Evolutionary conservation across 495 filamentous ascomycete genomes (phyloP).

Genomic region (Rostrohypoxylon terebratum): DNA sequence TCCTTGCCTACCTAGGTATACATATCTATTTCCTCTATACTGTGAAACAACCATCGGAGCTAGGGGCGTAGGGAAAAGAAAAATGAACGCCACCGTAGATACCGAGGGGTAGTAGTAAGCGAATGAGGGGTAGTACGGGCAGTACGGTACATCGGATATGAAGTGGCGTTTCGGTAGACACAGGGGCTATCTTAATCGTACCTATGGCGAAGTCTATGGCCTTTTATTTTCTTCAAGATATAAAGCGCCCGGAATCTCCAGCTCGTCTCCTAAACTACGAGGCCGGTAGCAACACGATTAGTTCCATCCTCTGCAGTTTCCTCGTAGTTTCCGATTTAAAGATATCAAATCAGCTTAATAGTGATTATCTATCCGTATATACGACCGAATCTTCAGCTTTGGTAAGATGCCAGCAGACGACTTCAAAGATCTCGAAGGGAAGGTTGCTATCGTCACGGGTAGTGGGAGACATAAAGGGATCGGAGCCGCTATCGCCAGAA

Average conservation of each 20-base stretch:
- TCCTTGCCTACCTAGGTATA: too few species aligned
- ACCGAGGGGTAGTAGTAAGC: not conserved
- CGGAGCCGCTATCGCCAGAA: constrained; percentile 54
- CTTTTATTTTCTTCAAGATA: not conserved
- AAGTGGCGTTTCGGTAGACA: not conserved
- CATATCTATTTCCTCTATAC: too few species aligned
- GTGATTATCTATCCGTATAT: not conserved
- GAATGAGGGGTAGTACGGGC: not conserved
- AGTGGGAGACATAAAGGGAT: constrained; percentile 56
- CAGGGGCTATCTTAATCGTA: not conserved
- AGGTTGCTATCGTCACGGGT: constrained; percentile 63
- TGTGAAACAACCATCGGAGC: not conserved
- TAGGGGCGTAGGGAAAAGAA: not conserved
- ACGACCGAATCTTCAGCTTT: not conserved
- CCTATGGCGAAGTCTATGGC: not conserved
- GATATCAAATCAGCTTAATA: not conserved
- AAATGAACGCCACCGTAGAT: not conserved
- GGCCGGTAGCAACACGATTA: not conserved
- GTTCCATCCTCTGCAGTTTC: not conserved
- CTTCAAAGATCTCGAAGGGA: constrained; percentile 55
- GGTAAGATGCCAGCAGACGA: constrained; percentile 30
- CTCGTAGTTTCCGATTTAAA: not conserved
- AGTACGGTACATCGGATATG: not conserved
- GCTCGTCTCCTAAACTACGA: not conserved
- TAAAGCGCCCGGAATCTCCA: not conserved